These are phyloP conservation scores for Metschnikowia lochheadii DNA, from an alignment of 805 yeast species.

Conservation along the genomic window DNA sequence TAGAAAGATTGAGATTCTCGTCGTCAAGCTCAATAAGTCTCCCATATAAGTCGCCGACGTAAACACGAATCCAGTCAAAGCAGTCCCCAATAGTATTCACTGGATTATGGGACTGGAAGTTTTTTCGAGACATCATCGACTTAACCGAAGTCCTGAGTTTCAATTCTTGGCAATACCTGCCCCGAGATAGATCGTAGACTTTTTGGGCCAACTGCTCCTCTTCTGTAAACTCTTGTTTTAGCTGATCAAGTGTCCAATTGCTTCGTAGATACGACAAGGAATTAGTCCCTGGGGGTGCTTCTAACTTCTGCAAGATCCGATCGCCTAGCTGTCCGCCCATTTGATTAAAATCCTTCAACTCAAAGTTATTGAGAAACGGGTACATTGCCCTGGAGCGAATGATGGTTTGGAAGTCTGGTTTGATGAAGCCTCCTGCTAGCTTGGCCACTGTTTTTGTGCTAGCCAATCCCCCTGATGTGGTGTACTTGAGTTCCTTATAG, in stretches of 20 bases:
- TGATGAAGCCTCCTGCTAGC: conserved; percentile 76
- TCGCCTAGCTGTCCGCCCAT: conserved; percentile 89
- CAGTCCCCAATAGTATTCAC: conserved; percentile 56
- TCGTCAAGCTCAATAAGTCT: conserved; percentile 72
- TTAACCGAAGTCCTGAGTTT: conserved; percentile 59
- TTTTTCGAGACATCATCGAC: conserved; percentile 87
- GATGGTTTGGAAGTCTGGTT: conserved; percentile 85
- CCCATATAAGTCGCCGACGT: conserved; percentile 70
- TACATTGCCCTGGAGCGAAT: conserved; percentile 47
- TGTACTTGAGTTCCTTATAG: conserved; percentile 58
- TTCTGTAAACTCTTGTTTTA: conserved; percentile 23
- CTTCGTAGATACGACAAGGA: conserved; percentile 48
- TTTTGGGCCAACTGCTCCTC: conserved; percentile 51
- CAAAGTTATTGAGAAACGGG: conserved; percentile 56
- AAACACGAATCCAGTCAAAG: conserved; percentile 75
- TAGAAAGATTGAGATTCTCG: conserved; percentile 41
- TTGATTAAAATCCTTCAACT: conserved; percentile 76
- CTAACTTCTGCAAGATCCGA: conserved; percentile 45
- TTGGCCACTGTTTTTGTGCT: conserved; percentile 77
- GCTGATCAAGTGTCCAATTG: conserved; percentile 32
- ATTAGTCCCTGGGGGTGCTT: conserved; percentile 45
- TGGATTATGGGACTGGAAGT: conserved; percentile 54
- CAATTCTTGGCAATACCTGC: conserved; percentile 53
- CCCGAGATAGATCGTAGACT: conserved; percentile 62
- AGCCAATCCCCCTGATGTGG: conserved; percentile 87